phyloP scores from a whole-genome alignment of 192 early-diverging fungal species.

The Rhizoclosmatium sp. region DNA sequence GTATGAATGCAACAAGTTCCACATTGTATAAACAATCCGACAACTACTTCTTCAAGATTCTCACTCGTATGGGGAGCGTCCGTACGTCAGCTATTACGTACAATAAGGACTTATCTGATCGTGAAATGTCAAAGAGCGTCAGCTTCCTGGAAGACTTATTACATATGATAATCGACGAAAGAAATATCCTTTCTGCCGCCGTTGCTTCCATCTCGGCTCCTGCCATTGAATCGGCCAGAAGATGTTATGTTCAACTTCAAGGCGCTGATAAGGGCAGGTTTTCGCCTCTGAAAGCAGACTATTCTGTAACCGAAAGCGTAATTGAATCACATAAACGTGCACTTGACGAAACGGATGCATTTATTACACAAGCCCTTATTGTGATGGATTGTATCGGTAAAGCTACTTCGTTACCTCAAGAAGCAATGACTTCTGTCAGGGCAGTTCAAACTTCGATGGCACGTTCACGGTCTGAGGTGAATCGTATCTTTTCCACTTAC shows the following conservation, averaged over 20 bases:
- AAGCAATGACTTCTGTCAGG: neutral
- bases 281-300: neutral
- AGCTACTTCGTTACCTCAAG: neutral
- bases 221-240: neutral
- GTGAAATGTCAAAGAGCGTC: constrained; percentile 69
- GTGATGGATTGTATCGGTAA: constrained; percentile 26
- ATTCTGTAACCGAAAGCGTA: neutral
- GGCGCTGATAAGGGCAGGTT: neutral
- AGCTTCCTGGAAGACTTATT: constrained; percentile 75
- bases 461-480: neutral
- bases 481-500: neutral
- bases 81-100: constrained; percentile 52
- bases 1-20: constrained; percentile 6
- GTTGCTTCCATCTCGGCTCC: neutral
- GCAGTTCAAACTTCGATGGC: constrained; percentile 8
- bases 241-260: constrained; percentile 3
- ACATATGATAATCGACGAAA: constrained; percentile 65
- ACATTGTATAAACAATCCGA: constrained; percentile 64
- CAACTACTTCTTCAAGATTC: constrained; percentile 72
- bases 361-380: constrained; percentile 22
- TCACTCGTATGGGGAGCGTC: constrained; percentile 71
- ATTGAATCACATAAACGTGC: constrained; percentile 16
- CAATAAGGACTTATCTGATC: constrained; percentile 67
- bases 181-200: constrained; percentile 48
- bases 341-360: constrained; percentile 24